phyloP scores from a whole-genome alignment of 495 filamentous ascomycete species.

The Daldinia caldariorum region DNA sequence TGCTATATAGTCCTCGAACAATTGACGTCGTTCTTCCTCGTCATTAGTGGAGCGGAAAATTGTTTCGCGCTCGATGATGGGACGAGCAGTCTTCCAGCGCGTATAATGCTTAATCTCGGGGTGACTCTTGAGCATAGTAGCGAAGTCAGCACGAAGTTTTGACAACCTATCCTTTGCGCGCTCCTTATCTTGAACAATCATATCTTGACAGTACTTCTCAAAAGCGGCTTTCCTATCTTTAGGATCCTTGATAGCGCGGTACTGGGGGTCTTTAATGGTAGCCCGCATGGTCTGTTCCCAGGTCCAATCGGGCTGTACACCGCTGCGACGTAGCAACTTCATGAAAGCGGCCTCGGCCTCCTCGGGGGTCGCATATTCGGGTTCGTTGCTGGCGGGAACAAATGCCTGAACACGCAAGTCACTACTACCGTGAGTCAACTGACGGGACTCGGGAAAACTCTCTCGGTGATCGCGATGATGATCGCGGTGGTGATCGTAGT shows the following conservation, averaged over 20 bases:
- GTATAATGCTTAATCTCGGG: conserved; percentile 98
- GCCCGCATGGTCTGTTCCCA: conserved; percentile 91
- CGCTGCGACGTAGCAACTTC: conserved; percentile 85
- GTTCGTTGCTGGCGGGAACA: conserved; percentile 73
- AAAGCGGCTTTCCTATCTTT: conserved; percentile 91
- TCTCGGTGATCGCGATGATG: conserved; percentile 59
- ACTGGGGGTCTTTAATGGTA: conserved; percentile 93
- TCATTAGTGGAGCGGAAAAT: conserved; percentile 91
- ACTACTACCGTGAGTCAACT: conserved; percentile 74
- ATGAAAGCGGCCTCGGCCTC: conserved; percentile 95
- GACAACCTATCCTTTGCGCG: conserved; percentile 92
- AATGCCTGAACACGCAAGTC: conserved; percentile 70
- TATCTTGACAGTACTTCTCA: conserved; percentile 93
- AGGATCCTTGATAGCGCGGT: conserved; percentile 92
- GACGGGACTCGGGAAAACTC: conserved; percentile 70
- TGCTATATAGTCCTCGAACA: conserved; percentile 93
- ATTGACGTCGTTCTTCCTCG: conserved; percentile 86
- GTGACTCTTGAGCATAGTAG: conserved; percentile 94
- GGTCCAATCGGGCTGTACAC: conserved; percentile 88
- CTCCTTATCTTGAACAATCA: conserved; percentile 92
- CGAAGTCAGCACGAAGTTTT: conserved; percentile 93
- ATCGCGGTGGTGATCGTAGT: conserved; percentile 53
- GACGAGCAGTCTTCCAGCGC: conserved; percentile 94
- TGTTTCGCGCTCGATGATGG: conserved; percentile 94
- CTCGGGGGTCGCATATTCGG: conserved; percentile 84